Conservation (phyloP, 2,329 filamentous ascomycete genomes). For the Trichoderma atrobrunneum region DNA sequence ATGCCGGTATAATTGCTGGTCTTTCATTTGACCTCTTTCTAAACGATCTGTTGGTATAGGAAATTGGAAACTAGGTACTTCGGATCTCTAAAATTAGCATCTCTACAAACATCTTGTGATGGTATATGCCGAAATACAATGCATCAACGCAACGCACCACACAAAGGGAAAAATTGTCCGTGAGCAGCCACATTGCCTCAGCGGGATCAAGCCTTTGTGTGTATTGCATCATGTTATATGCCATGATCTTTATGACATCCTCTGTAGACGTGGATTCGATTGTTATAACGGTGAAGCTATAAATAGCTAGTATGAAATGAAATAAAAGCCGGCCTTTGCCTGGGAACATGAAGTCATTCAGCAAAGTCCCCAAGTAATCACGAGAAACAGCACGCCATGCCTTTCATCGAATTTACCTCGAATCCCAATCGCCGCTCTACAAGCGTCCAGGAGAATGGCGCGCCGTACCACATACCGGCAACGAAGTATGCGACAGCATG, state of each 20-base stretch:
- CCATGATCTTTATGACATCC: not conserved
- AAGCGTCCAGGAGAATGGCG: not conserved
- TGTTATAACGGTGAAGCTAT: not conserved
- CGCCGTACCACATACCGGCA: conserved; percentile 22
- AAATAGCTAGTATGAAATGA: not conserved
- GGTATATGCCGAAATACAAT: not conserved
- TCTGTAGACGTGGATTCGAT: not conserved
- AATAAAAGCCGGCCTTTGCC: not conserved
- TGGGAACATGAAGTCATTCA: not conserved
- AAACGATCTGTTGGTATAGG: not conserved
- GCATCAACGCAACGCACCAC: too few relatives aligned
- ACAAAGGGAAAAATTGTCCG: not conserved
- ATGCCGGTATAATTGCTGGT: not conserved
- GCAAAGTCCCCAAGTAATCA: not conserved
- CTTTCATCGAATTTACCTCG: not conserved
- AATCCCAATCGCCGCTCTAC: not conserved
- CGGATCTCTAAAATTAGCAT: not conserved
- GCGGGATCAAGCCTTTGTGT: not conserved
- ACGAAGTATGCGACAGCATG: conserved; percentile 30
- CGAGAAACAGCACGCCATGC: not conserved
- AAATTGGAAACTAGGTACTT: fast-evolving
- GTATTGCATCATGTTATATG: not conserved
- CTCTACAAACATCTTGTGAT: not conserved
- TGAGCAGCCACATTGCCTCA: too few relatives aligned
- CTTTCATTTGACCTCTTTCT: not conserved